Evolutionary conservation across 352 stramenopile genomes (phyloP), one percentile per base, ranked within the genome.

Genomic region (Phytophthora sp.): DNA sequence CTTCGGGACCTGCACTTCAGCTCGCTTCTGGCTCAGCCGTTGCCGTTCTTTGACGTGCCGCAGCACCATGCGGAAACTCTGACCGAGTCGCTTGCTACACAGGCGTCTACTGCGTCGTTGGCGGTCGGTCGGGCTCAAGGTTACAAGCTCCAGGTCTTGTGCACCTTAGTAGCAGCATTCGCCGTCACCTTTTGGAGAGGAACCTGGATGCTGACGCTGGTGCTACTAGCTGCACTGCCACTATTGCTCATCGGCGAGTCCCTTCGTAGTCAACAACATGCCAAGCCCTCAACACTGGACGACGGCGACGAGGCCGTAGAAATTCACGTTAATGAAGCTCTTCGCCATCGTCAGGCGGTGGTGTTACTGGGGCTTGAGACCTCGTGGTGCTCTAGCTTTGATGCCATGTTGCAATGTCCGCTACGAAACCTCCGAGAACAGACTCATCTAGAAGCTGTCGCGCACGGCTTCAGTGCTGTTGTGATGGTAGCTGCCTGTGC

Each of bases 41-140:
- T 95, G 42, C 57, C 71, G 0, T 97, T 88, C 63, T 96, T 96
- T 36, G 88, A 96, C 51, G 57, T 64, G 0, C 62, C 75, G 11
- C 31, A 76, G n/a, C 71, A 96, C 56, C 70, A 73, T 0, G 58
- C 83, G 0, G 82, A 87, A 9, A 66, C 62, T 4, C 44, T 94
- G 12, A 81, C 88, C 8, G 74, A 89, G 2, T 76, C 74, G 7
- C 69, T 91, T 4, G 69, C 84, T 6, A 73, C 77, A 13, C 77
- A 94, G 13, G 74, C 78, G 0, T 54, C 87, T 1, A 80, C 65
- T n/a, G 76, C 83, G 13, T 70, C 80, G 1, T 55, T 81, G 8
- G 49, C 69, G 20, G 66, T 79, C 7, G 79, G 78, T 4, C 71
- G 82, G 13, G 45, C 63, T 20, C 80, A 89, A 57, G 74, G 72